A percentile compares a stretch with the other conserved stretches of the same genome.
Conservation (phyloP, 768 basidiomycete genomes). For the Leccinum fibrillosum region DNA sequence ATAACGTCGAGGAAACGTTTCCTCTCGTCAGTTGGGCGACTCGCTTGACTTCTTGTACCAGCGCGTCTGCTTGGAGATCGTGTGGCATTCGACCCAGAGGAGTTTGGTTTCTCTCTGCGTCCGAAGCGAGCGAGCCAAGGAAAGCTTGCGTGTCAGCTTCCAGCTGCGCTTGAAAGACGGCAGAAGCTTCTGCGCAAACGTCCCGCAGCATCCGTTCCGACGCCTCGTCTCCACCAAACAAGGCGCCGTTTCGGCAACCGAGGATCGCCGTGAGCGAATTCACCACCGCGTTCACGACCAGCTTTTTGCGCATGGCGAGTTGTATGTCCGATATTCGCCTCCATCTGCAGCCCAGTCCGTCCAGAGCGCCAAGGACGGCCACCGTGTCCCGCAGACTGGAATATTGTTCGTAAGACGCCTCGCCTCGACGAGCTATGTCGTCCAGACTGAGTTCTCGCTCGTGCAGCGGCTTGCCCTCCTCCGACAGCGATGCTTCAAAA, state of each 20-base stretch:
- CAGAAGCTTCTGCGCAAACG: slow-evolving; percentile 72
- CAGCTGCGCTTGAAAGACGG: slow-evolving; percentile 53
- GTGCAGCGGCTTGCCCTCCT: slow-evolving; percentile 29
- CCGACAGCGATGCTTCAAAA: slow-evolving; percentile 54
- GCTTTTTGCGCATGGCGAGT: slow-evolving; percentile 68
- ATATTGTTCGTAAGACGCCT: slow-evolving; percentile 44
- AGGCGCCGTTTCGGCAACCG: slow-evolving; percentile 74
- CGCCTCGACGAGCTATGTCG: slow-evolving; percentile 45
- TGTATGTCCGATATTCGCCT: slow-evolving; percentile 64
- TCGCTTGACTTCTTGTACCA: slow-evolving; percentile 56
- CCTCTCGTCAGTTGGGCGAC: slow-evolving; percentile 55
- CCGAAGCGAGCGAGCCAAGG: slow-evolving; percentile 23
- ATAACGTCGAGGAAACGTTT: slow-evolving; percentile 81
- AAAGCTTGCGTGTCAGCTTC: slow-evolving; percentile 36
- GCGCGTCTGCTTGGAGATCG: slow-evolving; percentile 39
- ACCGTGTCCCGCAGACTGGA: slow-evolving; percentile 65
- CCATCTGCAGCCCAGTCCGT: slow-evolving; percentile 60
- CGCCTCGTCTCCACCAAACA: slow-evolving; percentile 46
- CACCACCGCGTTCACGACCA: slow-evolving; percentile 78
- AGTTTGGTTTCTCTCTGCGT: slow-evolving; percentile 23
- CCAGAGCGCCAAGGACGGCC: slow-evolving; percentile 54
- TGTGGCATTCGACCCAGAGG: slow-evolving; percentile 42
- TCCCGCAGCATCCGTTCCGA: slow-evolving; percentile 44
- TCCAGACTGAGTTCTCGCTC: slow-evolving; percentile 47
- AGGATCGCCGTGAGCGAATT: slow-evolving; percentile 85